Percentiles rank a stretch among this genome's conserved stretches.
Evolutionary conservation across 2,329 filamentous ascomycete species (phyloP).

Genomic region (Alternaria sp.): DNA sequence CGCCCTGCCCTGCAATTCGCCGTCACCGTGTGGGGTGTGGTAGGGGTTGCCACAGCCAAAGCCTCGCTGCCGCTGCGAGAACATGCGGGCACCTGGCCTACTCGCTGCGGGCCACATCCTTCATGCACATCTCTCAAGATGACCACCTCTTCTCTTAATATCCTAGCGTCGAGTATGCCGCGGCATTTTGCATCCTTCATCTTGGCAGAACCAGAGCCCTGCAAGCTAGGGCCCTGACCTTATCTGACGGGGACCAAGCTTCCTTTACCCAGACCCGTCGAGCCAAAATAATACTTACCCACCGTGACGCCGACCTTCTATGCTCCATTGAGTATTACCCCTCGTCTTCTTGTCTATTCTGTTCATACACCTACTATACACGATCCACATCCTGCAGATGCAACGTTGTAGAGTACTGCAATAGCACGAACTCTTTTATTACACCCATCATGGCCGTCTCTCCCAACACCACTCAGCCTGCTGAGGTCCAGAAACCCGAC

Average conservation of each 20-base stretch:
- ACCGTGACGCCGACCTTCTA: constrained; percentile 44
- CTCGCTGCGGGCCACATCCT: constrained; percentile 38
- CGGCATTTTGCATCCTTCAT: constrained; percentile 40
- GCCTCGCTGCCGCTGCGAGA: constrained; percentile 41
- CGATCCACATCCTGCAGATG: constrained; percentile 41
- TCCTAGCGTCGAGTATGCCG: constrained; percentile 42
- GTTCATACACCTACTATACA: constrained; percentile 41
- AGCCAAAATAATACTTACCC: constrained; percentile 49
- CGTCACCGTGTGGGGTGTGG: constrained; percentile 43
- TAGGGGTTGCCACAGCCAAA: constrained; percentile 44
- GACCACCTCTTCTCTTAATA: constrained; percentile 39
- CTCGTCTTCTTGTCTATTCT: constrained; percentile 45
- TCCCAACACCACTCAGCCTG: constrained; percentile 39
- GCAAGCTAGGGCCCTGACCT: constrained; percentile 40
- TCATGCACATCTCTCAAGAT: constrained; percentile 40
- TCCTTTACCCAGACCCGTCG: constrained; percentile 32
- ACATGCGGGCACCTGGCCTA: constrained; percentile 43
- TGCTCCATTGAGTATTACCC: constrained; percentile 47
- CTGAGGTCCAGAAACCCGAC: constrained; percentile 43
- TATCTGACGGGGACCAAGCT: constrained; percentile 48
- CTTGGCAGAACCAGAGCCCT: constrained; percentile 39
- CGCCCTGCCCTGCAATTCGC: constrained; percentile 40
- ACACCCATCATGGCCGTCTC: constrained; percentile 41
- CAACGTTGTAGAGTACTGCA: constrained; percentile 34
- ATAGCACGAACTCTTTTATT: constrained; percentile 26